Evolutionary conservation across 306 rosid genomes (phyloP).

Genomic region (Inga leiocalycina): DNA sequence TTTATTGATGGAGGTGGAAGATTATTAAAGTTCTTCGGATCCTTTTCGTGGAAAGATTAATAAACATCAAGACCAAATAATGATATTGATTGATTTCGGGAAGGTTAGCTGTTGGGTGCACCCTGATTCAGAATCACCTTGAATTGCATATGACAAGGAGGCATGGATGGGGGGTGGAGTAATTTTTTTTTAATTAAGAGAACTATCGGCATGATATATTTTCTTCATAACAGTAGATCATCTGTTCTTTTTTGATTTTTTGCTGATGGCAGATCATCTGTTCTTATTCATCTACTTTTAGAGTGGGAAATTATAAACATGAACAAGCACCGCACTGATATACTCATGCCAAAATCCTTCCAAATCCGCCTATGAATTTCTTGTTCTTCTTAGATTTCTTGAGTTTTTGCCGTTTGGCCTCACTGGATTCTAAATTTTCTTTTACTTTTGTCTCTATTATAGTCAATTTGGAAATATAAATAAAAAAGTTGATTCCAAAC

Average conservation of each 20-base stretch:
- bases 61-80: neutral
- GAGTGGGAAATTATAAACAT: neutral
- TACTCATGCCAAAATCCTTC: neutral
- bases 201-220: neutral
- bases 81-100: neutral
- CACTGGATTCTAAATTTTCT: neutral
- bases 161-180: slow-evolving; percentile 1
- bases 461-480: neutral
- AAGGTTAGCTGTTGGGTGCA: neutral
- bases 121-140: neutral
- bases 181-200: neutral
- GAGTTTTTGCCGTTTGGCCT: neutral
- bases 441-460: neutral
- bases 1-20: neutral
- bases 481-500: neutral
- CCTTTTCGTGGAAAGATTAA: neutral
- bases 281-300: neutral
- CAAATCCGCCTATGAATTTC: neutral
- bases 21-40: neutral
- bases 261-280: neutral
- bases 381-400: neutral
- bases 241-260: neutral
- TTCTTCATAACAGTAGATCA: neutral
- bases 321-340: neutral
- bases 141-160: neutral